phyloP scores from a whole-genome alignment of 116 monocot species.

The Posidonia oceanica region DNA sequence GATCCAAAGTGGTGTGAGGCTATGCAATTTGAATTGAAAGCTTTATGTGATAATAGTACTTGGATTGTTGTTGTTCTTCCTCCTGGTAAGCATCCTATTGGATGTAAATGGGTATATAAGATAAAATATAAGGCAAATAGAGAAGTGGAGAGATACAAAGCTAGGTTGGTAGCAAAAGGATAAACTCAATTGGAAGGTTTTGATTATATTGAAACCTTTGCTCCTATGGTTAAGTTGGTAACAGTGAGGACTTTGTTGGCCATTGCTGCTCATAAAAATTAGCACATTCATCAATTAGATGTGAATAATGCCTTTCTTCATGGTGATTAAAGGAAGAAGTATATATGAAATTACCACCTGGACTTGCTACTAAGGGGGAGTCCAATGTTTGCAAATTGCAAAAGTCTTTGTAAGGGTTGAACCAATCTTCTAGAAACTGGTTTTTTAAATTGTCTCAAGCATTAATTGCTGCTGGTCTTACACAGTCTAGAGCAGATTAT shows the following conservation, averaged over 20 bases:
- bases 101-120: slow-evolving; percentile 11
- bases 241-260: neutral
- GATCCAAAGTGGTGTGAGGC: neutral
- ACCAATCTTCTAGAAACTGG: neutral
- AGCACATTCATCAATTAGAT: too few relatives aligned
- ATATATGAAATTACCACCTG: neutral
- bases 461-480: neutral
- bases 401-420: neutral
- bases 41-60: neutral
- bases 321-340: neutral
- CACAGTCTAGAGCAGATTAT: neutral
- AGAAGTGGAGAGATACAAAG: neutral
- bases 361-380: neutral
- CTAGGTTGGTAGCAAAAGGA: slow-evolving; percentile 6
- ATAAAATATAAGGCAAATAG: neutral
- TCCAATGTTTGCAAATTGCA: neutral
- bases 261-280: too few relatives aligned
- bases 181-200: slow-evolving; percentile 3
- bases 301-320: too few relatives aligned
- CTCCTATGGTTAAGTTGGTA: neutral
- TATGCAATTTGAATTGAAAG: neutral
- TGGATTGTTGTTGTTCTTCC: neutral
- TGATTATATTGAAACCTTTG: slow-evolving; percentile 5
- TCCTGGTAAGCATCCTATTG: neutral
- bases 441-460: neutral